Conservation (phyloP, 2,329 filamentous ascomycete species). For the Penicillium oxalicum region DNA sequence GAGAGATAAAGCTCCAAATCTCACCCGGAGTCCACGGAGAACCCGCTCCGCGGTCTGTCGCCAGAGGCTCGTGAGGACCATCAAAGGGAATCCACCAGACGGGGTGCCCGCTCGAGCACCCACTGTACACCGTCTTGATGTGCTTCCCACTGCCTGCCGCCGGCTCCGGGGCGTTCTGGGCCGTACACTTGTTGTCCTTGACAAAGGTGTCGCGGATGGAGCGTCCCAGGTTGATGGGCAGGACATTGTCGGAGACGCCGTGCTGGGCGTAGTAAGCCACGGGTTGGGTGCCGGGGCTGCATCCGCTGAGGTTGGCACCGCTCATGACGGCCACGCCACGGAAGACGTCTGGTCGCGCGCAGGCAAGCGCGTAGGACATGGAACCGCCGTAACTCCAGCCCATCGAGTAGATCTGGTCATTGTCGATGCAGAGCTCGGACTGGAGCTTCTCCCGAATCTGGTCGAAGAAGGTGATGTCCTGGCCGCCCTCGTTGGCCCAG, state of each 20-base stretch:
- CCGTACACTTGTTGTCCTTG: neutral
- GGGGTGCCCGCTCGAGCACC: neutral
- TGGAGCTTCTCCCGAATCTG: conserved; percentile 36
- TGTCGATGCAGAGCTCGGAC: conserved; percentile 40
- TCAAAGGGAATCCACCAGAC: conserved; percentile 2
- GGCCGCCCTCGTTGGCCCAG: conserved; percentile 41
- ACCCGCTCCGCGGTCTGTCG: neutral
- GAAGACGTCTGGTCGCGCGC: conserved; percentile 36
- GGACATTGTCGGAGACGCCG: conserved; percentile 34
- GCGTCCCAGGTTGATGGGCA: conserved; percentile 14
- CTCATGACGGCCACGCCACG: conserved; percentile 37
- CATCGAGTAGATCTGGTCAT: conserved; percentile 39
- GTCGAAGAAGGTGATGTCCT: conserved; percentile 41
- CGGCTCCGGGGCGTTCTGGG: neutral
- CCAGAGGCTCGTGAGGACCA: neutral
- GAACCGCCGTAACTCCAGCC: conserved; percentile 44
- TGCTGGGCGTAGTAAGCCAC: conserved; percentile 40
- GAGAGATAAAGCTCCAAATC: neutral
- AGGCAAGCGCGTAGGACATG: conserved; percentile 42
- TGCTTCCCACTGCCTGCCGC: neutral
- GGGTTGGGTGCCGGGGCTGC: conserved; percentile 34
- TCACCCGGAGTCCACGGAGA: neutral
- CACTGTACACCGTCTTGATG: neutral
- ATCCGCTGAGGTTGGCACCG: conserved; percentile 32
- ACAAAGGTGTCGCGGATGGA: neutral